phyloP scores from a whole-genome alignment of 306 rosid species.

The Vachellia pachyceras region DNA sequence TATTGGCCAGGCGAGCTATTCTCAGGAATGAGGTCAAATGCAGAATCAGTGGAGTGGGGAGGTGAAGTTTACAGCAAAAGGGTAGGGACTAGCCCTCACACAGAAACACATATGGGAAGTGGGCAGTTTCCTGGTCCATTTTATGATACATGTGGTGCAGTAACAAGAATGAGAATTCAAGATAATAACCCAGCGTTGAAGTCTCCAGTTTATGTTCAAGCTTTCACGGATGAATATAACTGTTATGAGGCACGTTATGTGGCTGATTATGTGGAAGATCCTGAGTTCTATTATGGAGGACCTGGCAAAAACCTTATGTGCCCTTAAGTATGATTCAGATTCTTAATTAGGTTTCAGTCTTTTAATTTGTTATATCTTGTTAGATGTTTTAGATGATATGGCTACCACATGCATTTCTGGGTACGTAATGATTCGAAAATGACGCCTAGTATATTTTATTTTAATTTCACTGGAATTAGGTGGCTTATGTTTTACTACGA shows the following conservation, averaged over 20 bases:
- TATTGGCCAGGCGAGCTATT: constrained; percentile 75
- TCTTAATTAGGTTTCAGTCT: background rate
- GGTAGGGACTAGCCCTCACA: constrained; percentile 57
- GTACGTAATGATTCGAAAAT: background rate
- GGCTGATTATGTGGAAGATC: constrained; percentile 59
- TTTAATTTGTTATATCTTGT: background rate
- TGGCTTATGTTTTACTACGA: background rate
- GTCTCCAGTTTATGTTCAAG: constrained; percentile 47
- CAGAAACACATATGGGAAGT: constrained; percentile 64
- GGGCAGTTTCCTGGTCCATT: constrained; percentile 46
- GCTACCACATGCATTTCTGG: background rate
- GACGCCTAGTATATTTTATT: background rate
- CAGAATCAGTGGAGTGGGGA: constrained; percentile 72
- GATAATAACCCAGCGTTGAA: constrained; percentile 56
- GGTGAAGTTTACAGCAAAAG: constrained; percentile 74
- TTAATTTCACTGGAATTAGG: background rate
- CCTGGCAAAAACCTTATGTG: constrained; percentile 61
- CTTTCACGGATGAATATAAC: constrained; percentile 52
- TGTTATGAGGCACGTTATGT: constrained; percentile 47
- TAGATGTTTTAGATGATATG: constrained; percentile 4
- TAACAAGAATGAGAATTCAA: constrained; percentile 62
- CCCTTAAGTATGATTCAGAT: constrained; percentile 39
- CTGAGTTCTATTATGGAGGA: constrained; percentile 69
- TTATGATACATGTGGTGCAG: constrained; percentile 2
- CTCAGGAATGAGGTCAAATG: constrained; percentile 33